Base-by-base conservation (phyloP, 495 filamentous ascomycete genomes). In the Aspergillus hancockii region DNA sequence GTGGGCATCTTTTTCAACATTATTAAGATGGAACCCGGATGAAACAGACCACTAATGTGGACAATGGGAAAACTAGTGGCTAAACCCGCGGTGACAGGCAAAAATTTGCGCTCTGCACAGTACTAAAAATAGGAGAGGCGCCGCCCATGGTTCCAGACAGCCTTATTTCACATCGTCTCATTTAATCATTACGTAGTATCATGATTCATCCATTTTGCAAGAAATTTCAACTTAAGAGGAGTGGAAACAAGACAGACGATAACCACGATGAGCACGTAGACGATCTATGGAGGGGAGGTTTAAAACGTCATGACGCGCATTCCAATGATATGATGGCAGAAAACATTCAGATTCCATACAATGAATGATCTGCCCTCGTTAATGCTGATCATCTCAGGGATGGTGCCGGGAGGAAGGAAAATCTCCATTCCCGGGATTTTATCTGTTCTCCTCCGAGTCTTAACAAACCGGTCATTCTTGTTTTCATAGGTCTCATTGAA, bases 221-320 rank as follows among this genome's bases (percentile, higher is more conserved):
- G 32, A 36, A 36, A 3, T 36, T 9, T 43, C 40, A n/a, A 43
- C 7, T 18, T 16, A 9, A 43, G 14, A 43, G n/a, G 14, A 19
- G 14, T 4, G 2, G 40, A 36, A 19, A 12, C 16, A 43, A 8
- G 8, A 43, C 3, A 5, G n/a, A 19, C 10, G 14, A 19, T 3
- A 18, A 43, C 16, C 40, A 43, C 6, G 16, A 19, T 19, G 40
- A 43, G 18, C 16, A 9, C 18, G 1, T 18, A 3, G 40, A 46
- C 49, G 54, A 55, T 55, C 53, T 18, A 41, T 46, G 36, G 54
- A 36, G 8, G 34, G 34, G 53, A 10, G 18, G 16, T 30, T 4
- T 3, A 28, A 21, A 40, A 59, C 34, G 57, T 59, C 57, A 59
- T 52, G 56, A 52, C 57, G 49, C 57, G 57, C 57, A 59, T 47